Percentiles rank a stretch among this genome's conserved stretches.
These are phyloP conservation scores for Bullera alba DNA, from an alignment of 768 basidiomycete species.

Conservation along the genomic window DNA sequence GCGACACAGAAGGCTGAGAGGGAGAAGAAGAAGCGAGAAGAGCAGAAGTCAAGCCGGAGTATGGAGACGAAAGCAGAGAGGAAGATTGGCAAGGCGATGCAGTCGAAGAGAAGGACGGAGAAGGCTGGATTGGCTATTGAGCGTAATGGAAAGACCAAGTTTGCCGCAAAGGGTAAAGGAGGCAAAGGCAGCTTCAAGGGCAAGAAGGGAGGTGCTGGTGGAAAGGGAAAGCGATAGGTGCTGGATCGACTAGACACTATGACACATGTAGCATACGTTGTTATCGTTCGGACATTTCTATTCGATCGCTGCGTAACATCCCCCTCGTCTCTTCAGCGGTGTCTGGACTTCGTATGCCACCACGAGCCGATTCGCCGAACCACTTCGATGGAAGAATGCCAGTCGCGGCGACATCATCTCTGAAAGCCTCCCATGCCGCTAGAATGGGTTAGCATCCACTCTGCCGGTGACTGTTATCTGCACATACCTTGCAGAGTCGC, in stretches of 20 bases:
- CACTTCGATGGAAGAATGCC: constrained; percentile 9
- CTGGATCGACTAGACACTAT: not conserved
- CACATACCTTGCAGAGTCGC: constrained; percentile 15
- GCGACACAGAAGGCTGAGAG: constrained; percentile 24
- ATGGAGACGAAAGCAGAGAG: constrained; percentile 69
- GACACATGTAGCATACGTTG: not conserved
- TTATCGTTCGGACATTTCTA: constrained; percentile 38
- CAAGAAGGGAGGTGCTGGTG: constrained; percentile 2
- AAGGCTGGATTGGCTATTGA: constrained; percentile 69
- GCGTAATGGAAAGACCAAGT: constrained; percentile 24
- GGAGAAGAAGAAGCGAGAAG: constrained; percentile 20
- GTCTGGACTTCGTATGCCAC: not conserved
- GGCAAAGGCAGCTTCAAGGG: constrained; percentile 15
- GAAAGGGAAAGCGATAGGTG: constrained; percentile 13
- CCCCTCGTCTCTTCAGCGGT: constrained; percentile 18
- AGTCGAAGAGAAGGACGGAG: constrained; percentile 59
- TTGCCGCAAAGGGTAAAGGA: constrained; percentile 6
- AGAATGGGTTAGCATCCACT: not conserved
- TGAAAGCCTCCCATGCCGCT: constrained; percentile 24
- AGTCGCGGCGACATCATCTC: constrained; percentile 20
- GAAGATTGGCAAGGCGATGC: constrained; percentile 58
- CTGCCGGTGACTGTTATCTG: not conserved
- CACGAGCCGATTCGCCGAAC: not conserved
- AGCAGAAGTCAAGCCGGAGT: constrained; percentile 46
- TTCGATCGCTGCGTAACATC: constrained; percentile 25